Conservation (phyloP, 1,284 basidiomycete genomes). For the Ustilago nuda region DNA sequence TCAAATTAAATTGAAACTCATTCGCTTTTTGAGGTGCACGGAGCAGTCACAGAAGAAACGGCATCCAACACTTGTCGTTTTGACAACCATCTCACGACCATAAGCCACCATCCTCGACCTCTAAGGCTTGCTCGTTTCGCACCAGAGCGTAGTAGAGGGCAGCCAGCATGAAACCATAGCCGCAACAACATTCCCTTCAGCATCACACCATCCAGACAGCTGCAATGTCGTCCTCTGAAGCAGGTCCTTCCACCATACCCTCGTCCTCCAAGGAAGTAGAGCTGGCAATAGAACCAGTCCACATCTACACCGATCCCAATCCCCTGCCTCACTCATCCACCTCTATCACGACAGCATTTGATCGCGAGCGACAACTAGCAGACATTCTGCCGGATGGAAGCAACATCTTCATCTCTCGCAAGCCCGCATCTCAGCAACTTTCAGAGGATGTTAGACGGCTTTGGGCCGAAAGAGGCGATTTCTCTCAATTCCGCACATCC, state of each 20-base stretch:
- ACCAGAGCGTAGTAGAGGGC: too few relatives aligned
- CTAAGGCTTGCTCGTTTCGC: too few relatives aligned
- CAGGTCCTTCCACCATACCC: constrained; percentile 12
- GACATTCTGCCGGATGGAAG: constrained; percentile 29
- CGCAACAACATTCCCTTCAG: background rate
- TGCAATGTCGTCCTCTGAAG: constrained; percentile 11
- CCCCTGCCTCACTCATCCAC: background rate
- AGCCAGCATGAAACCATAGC: too few relatives aligned
- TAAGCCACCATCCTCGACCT: too few relatives aligned
- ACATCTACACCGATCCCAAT: constrained; percentile 36
- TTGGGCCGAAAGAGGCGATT: constrained; percentile 63
- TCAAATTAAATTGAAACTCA: too few relatives aligned
- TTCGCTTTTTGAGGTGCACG: background rate
- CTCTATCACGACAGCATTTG: constrained; percentile 9
- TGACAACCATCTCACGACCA: background rate
- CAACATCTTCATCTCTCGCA: constrained; percentile 23
- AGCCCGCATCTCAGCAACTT: constrained; percentile 18
- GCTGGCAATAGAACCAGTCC: constrained; percentile 33
- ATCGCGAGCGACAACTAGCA: constrained; percentile 30
- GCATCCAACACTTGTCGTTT: background rate
- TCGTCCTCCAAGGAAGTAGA: constrained; percentile 10
- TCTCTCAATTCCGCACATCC: constrained; percentile 35
- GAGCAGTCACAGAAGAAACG: background rate
- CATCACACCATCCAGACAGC: background rate
- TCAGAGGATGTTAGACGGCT: constrained; percentile 42